Conservation (phyloP, 768 basidiomycete genomes). For the Calocybe indica region DNA sequence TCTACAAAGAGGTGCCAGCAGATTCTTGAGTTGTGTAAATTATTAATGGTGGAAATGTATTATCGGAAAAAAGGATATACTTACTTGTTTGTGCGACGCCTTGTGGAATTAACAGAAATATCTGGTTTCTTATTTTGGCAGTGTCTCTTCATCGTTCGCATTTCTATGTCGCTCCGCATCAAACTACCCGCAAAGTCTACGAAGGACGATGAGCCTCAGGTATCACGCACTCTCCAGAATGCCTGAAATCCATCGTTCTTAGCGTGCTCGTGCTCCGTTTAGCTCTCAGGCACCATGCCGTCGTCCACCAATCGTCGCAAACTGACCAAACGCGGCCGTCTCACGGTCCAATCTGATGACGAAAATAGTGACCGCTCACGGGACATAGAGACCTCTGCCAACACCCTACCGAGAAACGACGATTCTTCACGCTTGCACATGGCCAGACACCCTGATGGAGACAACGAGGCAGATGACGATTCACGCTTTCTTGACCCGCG, state of each 20-base stretch:
- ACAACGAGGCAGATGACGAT: constrained; percentile 2
- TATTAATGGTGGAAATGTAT: not conserved
- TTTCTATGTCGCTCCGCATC: not conserved
- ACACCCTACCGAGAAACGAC: no score
- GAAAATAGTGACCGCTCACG: no score
- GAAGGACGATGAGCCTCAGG: not conserved
- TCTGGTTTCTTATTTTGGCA: no score
- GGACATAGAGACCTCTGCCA: no score
- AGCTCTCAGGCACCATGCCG: constrained; percentile 4
- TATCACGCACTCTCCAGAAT: not conserved
- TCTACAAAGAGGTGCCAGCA: constrained; percentile 50
- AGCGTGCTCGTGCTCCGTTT: not conserved
- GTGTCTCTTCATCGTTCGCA: not conserved
- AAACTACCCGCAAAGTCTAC: not conserved
- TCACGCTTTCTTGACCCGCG: constrained; percentile 2
- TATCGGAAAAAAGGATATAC: not conserved
- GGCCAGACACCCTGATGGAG: not conserved
- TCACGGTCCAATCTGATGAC: no score
- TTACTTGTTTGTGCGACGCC: not conserved
- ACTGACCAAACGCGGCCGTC: no score
- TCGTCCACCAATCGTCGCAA: no score
- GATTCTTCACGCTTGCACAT: constrained; percentile 2
- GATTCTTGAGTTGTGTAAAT: constrained; percentile 10
- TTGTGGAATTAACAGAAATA: not conserved
- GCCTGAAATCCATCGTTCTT: not conserved